A percentile compares a stretch with the other conserved stretches of the same genome.
Evolutionary conservation across 306 rosid genomes (phyloP).

Genomic region (Morella rubra): DNA sequence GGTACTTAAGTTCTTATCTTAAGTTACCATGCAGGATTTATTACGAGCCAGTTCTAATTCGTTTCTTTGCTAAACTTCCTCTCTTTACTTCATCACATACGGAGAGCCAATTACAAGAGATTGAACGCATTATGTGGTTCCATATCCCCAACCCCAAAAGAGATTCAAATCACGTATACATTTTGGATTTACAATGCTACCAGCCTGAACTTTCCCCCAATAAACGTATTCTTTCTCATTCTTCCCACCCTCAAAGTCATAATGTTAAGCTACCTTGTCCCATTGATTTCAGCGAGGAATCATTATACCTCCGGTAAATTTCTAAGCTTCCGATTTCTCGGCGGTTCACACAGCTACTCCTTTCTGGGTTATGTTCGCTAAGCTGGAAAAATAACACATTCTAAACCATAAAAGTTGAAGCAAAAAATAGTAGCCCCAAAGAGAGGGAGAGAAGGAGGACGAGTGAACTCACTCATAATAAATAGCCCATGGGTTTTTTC

Average conservation of each 20-base stretch:
- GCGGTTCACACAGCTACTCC: background rate
- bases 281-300: background rate
- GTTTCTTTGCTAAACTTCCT: background rate
- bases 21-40: no score
- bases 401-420: background rate
- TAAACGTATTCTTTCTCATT: background rate
- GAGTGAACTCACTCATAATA: conserved; percentile 7
- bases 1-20: no score
- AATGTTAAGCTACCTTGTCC: no score
- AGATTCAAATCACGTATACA: background rate
- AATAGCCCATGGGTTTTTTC: conserved; percentile 1
- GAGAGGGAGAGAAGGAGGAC: background rate
- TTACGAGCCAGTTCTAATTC: no score
- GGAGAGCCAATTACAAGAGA: no score
- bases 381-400: background rate
- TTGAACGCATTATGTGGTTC: background rate
- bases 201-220: background rate
- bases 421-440: background rate
- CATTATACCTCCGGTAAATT: background rate
- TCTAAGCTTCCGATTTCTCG: background rate
- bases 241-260: background rate
- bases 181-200: no score
- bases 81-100: background rate
- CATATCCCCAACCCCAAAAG: background rate
- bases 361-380: background rate